A percentile compares a stretch with the other conserved stretches of the same genome.
phyloP scores from a whole-genome alignment of 2,329 filamentous ascomycete species.

The Ophiostoma perfectum region DNA sequence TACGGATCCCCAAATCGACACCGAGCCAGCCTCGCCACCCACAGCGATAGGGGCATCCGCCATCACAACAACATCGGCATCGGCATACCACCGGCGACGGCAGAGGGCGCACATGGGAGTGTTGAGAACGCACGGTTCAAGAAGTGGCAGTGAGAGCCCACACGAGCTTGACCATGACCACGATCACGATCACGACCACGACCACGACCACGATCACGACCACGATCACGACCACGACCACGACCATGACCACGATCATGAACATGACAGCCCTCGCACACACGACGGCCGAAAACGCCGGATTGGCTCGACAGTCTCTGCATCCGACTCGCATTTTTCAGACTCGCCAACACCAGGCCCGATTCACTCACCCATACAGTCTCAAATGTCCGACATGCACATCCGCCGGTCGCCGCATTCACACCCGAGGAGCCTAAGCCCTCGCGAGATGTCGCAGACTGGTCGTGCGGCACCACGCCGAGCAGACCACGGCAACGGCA shows the following conservation, averaged over 20 bases:
- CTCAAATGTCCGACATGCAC: constrained; percentile 34
- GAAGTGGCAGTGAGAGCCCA: constrained; percentile 44
- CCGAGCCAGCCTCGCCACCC: constrained; percentile 31
- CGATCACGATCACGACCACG: constrained; percentile 27
- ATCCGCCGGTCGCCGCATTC: constrained; percentile 30
- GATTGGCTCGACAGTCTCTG: constrained; percentile 44
- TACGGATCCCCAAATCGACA: constrained; percentile 8
- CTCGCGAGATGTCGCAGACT: constrained; percentile 24
- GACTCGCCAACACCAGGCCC: constrained; percentile 35
- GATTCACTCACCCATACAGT: constrained; percentile 39
- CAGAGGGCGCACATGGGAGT: background rate
- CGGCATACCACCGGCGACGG: constrained; percentile 26
- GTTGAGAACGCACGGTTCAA: constrained; percentile 34
- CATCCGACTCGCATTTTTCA: constrained; percentile 43
- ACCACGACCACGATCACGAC: background rate
- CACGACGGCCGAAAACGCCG: constrained; percentile 38
- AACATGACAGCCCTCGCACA: background rate
- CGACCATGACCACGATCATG: background rate
- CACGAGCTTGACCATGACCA: constrained; percentile 26
- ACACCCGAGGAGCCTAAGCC: constrained; percentile 27
- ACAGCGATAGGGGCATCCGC: constrained; percentile 40
- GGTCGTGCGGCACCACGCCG: constrained; percentile 23
- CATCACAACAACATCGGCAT: constrained; percentile 29
- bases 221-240: background rate
- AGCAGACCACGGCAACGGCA: constrained; percentile 26